phyloP scores from a whole-genome alignment of 2,329 filamentous ascomycete species.

The Fusarium dimerum region DNA sequence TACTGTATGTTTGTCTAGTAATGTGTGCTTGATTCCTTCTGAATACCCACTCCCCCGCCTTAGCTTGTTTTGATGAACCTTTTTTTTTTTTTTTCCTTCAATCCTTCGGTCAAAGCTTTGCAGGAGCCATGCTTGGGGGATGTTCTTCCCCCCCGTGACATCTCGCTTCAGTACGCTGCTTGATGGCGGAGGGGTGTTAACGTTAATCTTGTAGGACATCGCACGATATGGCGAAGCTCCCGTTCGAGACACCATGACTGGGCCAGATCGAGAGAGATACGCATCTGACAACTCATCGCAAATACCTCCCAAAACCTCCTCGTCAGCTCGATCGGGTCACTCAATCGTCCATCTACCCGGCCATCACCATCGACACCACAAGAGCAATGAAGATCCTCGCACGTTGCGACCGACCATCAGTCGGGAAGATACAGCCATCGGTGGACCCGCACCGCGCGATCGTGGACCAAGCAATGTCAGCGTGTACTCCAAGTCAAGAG shows the following conservation, averaged over 20 bases:
- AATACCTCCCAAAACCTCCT: constrained; percentile 61
- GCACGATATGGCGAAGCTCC: constrained; percentile 76
- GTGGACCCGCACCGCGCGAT: constrained; percentile 43
- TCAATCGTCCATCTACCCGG: constrained; percentile 66
- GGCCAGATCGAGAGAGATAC: constrained; percentile 70
- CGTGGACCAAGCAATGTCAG: constrained; percentile 52
- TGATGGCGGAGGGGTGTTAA: constrained; percentile 23
- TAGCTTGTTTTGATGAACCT: constrained; percentile 14
- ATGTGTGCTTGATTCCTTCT: constrained; percentile 24
- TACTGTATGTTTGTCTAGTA: constrained; percentile 55
- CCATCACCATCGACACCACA: constrained; percentile 68
- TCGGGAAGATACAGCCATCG: constrained; percentile 67
- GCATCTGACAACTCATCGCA: constrained; percentile 48
- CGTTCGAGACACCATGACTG: constrained; percentile 68
- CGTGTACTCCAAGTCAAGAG: constrained; percentile 58
- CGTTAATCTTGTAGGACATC: constrained; percentile 59
- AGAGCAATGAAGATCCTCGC: constrained; percentile 66
- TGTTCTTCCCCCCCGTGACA: constrained; percentile 6
- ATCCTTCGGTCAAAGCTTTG: constrained; percentile 12
- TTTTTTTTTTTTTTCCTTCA: constrained; percentile 17
- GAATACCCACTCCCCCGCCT: constrained; percentile 8
- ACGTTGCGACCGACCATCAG: constrained; percentile 71
- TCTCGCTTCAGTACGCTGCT: constrained; percentile 1
- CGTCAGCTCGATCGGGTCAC: constrained; percentile 60
- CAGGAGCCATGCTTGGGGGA: neutral